A percentile compares a stretch with the other conserved stretches of the same genome.
phyloP scores from a whole-genome alignment of 225 moss, liverwort and hornwort genomes.

The Anthoceros angustus region DNA sequence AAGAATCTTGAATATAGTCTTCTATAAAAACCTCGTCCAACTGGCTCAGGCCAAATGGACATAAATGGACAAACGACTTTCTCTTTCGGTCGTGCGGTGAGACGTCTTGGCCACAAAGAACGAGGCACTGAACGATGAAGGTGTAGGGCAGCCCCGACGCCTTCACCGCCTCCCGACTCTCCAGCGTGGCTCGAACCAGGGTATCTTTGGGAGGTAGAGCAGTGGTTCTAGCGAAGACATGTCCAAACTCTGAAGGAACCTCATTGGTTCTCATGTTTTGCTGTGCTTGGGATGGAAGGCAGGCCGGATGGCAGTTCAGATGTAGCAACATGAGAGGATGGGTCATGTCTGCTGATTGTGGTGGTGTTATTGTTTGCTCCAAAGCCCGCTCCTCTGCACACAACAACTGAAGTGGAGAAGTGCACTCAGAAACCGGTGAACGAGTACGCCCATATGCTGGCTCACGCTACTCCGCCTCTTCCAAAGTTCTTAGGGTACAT shows the following conservation, averaged over 20 bases:
- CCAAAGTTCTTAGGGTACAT: slow-evolving; percentile 96
- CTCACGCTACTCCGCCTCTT: slow-evolving; percentile 79
- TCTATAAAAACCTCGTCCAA: too few species aligned
- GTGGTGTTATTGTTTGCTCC: slow-evolving; percentile 7
- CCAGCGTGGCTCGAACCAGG: neutral
- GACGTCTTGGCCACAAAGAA: slow-evolving; percentile 9
- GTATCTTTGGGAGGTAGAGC: neutral
- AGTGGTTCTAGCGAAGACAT: slow-evolving; percentile 14
- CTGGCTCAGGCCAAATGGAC: too few species aligned
- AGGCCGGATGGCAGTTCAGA: too few species aligned
- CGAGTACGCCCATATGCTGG: slow-evolving; percentile 88
- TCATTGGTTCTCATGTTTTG: too few species aligned
- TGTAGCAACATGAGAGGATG: too few species aligned
- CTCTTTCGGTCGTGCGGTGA: slow-evolving; percentile 16
- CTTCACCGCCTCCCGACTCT: slow-evolving; percentile 12
- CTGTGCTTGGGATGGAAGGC: neutral
- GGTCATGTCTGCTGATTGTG: neutral
- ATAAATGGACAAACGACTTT: too few species aligned
- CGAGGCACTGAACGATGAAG: neutral
- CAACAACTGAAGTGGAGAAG: slow-evolving; percentile 88
- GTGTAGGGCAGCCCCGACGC: slow-evolving; percentile 19
- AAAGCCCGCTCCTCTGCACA: slow-evolving; percentile 87
- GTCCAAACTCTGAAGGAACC: slow-evolving; percentile 19
- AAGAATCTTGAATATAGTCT: too few species aligned
- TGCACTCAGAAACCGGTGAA: slow-evolving; percentile 97